Base-by-base conservation (phyloP, 306 rosid genomes). In the Quillaja saponaria region DNA sequence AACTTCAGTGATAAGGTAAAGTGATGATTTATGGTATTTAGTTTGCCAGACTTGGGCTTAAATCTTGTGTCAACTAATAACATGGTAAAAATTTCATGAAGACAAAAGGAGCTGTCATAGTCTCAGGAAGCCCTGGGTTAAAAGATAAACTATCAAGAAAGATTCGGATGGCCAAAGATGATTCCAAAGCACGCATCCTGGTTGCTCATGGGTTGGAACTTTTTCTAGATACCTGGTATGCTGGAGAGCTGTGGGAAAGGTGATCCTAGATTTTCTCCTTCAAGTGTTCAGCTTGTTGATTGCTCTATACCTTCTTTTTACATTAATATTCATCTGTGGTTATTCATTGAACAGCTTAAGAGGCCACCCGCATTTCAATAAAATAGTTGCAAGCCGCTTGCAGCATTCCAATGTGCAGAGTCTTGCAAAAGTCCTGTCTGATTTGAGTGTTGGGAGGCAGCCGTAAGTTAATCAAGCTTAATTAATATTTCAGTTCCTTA, bases 61-160 rank as follows among this genome's bases (percentile, higher is more conserved):
- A 40, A 44, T 48, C 33, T 53, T 39, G 25, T 60, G 1, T 57
- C 19, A 15, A 5, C 54, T 37, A 40, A 55, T 55, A 71, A 76
- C 64, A 61, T 61, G 55, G 54, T 56, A 34, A 64, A 57, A 64
- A 41, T 76, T 10, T 75, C 49, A 45, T 82, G 81, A 72, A 91
- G 98, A 76, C 60, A 63, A 82, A 85, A 70, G 90, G 95, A 75
- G 88, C 90, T 69, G 82, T 81, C 57, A 31, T 91, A 58, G 77
- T 91, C 71, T 89, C 96, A 59, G 96, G 88, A 38, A 91, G 95
- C 78, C 98, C 98, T 47, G 98, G 98, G 52, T 66, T 91, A 57
- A 81, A 81, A 71, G 92, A 84, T 77, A 58, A 67, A 74, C 61
- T 64, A 63, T 82, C 85, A 63, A 82, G 92, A 76, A 82, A 81